Percentiles rank a stretch among this genome's conserved stretches.
These are phyloP conservation scores for Echinochloa phyllopogon DNA, from an alignment of 176 grass and related monocot genomes.

Conservation along the genomic window DNA sequence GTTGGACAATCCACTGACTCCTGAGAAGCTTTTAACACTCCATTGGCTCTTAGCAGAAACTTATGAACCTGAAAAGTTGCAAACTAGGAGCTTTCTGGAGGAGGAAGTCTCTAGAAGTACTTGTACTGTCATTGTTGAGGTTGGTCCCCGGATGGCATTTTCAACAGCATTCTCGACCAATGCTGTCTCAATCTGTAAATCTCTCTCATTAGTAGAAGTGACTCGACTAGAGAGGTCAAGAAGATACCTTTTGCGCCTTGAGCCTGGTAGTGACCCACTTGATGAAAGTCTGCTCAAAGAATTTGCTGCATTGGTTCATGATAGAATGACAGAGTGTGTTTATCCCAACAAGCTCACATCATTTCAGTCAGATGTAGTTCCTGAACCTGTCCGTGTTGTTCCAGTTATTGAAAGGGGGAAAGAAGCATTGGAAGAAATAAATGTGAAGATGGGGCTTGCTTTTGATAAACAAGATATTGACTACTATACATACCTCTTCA, in stretches of 20 bases:
- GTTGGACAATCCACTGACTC: constrained; percentile 42
- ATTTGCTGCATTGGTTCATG: constrained; percentile 73
- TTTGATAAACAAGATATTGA: constrained; percentile 93
- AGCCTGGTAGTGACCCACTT: constrained; percentile 56
- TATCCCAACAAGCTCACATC: constrained; percentile 70
- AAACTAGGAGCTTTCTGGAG: constrained; percentile 65
- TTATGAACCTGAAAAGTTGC: constrained; percentile 79
- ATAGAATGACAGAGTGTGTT: constrained; percentile 90
- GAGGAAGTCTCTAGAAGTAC: constrained; percentile 44
- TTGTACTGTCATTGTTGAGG: constrained; percentile 60
- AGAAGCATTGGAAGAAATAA: constrained; percentile 87
- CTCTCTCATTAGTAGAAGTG: constrained; percentile 72
- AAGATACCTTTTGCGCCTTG: constrained; percentile 68
- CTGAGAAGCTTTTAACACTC: constrained; percentile 65
- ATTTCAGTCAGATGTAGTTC: constrained; percentile 61
- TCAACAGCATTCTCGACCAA: constrained; percentile 80
- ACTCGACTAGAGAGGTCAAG: constrained; percentile 78
- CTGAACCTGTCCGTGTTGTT: constrained; percentile 62
- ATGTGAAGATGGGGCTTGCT: constrained; percentile 81
- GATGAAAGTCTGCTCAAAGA: constrained; percentile 63
- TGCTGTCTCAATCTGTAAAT: constrained; percentile 79
- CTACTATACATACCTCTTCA: constrained; percentile 81
- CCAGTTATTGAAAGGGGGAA: constrained; percentile 73
- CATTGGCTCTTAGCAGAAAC: constrained; percentile 85
- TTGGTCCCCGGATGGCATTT: constrained; percentile 88